A percentile compares a stretch with the other conserved stretches of the same genome.
These are phyloP conservation scores for Serpula lacrymans DNA, from an alignment of 768 basidiomycete species.

Conservation along the genomic window DNA sequence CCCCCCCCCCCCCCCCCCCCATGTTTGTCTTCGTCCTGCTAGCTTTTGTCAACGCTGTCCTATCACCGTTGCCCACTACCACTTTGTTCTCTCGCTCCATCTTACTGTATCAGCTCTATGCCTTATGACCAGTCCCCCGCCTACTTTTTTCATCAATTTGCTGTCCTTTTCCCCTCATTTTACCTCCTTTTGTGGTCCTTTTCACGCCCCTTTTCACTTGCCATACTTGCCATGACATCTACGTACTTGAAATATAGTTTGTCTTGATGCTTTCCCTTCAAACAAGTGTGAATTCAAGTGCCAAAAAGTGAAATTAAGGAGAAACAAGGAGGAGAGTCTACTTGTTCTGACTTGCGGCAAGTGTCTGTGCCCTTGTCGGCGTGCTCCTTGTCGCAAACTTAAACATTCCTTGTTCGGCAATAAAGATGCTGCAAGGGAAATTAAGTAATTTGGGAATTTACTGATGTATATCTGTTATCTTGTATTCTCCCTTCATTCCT, in stretches of 20 bases:
- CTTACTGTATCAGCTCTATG: no score
- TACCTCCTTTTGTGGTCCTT: background rate
- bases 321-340: background rate
- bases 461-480: conserved; percentile 1
- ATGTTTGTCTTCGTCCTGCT: no score
- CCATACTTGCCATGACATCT: background rate
- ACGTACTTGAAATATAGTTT: conserved; percentile 1
- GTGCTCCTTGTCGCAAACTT: background rate
- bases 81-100: no score
- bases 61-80: no score
- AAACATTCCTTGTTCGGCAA: background rate
- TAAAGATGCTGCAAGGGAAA: conserved; percentile 1
- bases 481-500: background rate
- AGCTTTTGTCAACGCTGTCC: no score
- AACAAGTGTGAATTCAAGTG: conserved; percentile 1
- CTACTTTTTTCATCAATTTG: no score
- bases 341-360: conserved; percentile 1
- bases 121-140: no score
- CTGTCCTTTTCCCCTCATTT: background rate
- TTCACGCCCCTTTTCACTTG: background rate
- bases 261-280: background rate
- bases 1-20: no score
- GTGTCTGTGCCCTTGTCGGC: background rate
- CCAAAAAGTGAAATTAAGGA: background rate
- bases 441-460: background rate